Base-by-base conservation (phyloP, 345 rosid species). In the Clausena lansium region DNA sequence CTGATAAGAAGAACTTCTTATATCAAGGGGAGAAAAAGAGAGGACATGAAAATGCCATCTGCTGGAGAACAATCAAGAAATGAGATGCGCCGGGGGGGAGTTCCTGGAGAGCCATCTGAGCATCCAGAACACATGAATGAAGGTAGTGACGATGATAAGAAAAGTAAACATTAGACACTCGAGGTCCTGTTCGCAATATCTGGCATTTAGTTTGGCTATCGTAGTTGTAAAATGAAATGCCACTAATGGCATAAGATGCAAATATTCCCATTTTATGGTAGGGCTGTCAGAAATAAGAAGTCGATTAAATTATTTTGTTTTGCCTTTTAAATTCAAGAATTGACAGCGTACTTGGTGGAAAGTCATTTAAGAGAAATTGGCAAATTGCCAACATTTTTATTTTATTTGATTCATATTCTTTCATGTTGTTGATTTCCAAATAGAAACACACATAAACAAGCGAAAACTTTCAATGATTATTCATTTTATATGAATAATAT, bases 21-120 rank as follows among this genome's bases (percentile, higher is more conserved):
- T 70, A 45, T 69, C 54, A 74, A 90, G 93, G 89, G 52, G 33
- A 77, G 68, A 81, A 74, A 79, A 79, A 59, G 71, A 71, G 82
- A 67, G 71, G 36, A 35, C 39, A 45, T 33, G 81, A 78, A 86
- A 71, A 78, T 83, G n/a, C 91, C 87, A 64, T 62, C 84, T 38
- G 85, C 81, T 50, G 85, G 83, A 67, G 80, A 84, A 70, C 78
- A 76, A 57, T 41, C 84, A 50, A 77, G 84, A 72, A 75, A 84
- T 50, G 90, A 84, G 75, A 73, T 71, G 57, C 69, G 20, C 17
- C 15, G 39, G 41, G 38, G 82, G 85, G 84, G 83, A 71, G 80
- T 55, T 67, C 88, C 84, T 54, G 66, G 71, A 77, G 79, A 69
- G 59, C 83, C 88, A 55, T 38, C 64, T 0, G 74, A 63, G 74